Evolutionary conservation across 495 filamentous ascomycete species (phyloP).

Genomic region (Pseudoneurospora amorphoporcata): DNA sequence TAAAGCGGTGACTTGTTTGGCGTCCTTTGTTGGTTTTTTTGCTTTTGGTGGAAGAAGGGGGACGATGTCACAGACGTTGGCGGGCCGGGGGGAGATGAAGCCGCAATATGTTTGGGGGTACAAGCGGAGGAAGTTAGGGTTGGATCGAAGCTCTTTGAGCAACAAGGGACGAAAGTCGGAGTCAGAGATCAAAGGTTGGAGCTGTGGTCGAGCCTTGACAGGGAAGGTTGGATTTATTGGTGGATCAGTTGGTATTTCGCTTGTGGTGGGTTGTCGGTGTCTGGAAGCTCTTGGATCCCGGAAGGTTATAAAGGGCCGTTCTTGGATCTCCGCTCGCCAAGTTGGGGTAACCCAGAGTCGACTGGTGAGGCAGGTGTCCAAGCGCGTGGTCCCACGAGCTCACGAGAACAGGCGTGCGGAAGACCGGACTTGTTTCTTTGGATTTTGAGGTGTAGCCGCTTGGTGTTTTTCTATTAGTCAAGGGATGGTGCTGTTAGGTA

Average conservation of each 20-base stretch:
- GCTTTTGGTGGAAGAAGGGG: background rate
- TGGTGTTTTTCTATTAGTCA: constrained; percentile 41
- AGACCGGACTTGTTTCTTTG: background rate
- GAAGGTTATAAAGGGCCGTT: background rate
- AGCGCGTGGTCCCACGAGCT: background rate
- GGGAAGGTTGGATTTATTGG: background rate
- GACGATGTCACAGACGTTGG: background rate
- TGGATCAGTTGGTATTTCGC: background rate
- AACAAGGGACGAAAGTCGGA: constrained; percentile 6
- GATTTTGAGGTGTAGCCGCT: background rate
- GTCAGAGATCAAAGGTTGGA: background rate
- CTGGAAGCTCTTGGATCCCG: background rate
- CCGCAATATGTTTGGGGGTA: background rate
- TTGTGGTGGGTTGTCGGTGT: background rate
- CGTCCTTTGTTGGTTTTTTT: background rate
- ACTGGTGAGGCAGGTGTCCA: background rate
- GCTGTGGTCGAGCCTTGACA: background rate
- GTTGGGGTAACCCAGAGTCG: background rate
- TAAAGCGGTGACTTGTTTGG: background rate
- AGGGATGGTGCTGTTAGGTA: constrained; percentile 35
- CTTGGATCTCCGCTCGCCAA: background rate
- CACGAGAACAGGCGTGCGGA: background rate
- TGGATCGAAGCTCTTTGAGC: background rate
- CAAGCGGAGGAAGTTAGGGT: background rate
- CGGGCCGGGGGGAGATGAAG: background rate